Conservation (phyloP, 192 early-diverging fungal genomes). For the Linderina pennispora region DNA sequence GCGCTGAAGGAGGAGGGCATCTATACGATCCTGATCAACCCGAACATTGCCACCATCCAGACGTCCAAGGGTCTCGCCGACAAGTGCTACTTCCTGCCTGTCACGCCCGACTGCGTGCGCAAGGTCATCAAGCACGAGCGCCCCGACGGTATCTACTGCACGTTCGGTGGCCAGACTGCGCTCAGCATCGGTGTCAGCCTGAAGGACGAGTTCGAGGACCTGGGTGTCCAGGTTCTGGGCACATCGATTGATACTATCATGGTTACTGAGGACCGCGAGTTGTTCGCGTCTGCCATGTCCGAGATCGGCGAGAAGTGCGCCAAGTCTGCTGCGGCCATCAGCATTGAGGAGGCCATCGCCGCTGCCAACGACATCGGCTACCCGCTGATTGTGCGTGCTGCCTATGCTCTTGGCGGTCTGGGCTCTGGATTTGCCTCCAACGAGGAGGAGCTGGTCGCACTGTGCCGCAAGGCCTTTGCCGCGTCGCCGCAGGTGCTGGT, state of each 20-base stretch:
- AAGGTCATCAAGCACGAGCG: slow-evolving; percentile 94
- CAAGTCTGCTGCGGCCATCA: slow-evolving; percentile 73
- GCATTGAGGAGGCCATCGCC: slow-evolving; percentile 74
- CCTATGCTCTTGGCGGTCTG: slow-evolving; percentile 93
- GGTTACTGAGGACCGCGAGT: slow-evolving; percentile 94
- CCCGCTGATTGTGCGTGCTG: slow-evolving; percentile 94
- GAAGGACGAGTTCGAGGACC: slow-evolving; percentile 71
- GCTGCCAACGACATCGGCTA: slow-evolving; percentile 89
- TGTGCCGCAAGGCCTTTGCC: slow-evolving; percentile 86
- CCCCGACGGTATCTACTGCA: slow-evolving; percentile 97
- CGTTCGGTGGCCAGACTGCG: slow-evolving; percentile 99
- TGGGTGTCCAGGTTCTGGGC: slow-evolving; percentile 91
- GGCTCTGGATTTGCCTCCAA: slow-evolving; percentile 96
- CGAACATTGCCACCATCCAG: slow-evolving; percentile 99
- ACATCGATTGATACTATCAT: slow-evolving; percentile 94
- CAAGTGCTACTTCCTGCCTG: slow-evolving; percentile 96
- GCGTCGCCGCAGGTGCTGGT: slow-evolving; percentile 91
- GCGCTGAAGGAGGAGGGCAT: slow-evolving; percentile 96
- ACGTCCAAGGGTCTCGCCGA: slow-evolving; percentile 96
- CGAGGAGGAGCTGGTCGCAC: slow-evolving; percentile 69
- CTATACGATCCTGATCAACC: slow-evolving; percentile 97
- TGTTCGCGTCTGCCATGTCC: slow-evolving; percentile 80
- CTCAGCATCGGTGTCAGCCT: slow-evolving; percentile 93
- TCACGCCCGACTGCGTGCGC: slow-evolving; percentile 89
- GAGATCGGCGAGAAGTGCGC: slow-evolving; percentile 93